A percentile compares a stretch with the other conserved stretches of the same genome.
Conservation (phyloP, 164 flowering plant genomes). For the Stephania japonica region DNA sequence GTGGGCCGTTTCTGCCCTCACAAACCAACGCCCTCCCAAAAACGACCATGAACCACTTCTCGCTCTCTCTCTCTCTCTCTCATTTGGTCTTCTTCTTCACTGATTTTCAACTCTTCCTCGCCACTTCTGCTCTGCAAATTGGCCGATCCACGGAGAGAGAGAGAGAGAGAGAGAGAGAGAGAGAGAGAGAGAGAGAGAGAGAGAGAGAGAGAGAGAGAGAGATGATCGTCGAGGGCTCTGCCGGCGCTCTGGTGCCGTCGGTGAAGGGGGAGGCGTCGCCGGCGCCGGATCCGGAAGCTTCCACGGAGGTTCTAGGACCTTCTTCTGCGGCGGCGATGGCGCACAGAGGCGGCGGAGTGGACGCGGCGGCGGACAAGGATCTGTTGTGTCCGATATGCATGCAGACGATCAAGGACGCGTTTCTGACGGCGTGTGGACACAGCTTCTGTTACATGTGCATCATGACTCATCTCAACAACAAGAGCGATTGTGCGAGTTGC, state of each 20-base stretch:
- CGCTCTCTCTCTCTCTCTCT: background rate
- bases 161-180: background rate
- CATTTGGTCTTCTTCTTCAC: background rate
- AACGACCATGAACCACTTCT: background rate
- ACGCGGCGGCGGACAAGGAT: slow-evolving; percentile 56
- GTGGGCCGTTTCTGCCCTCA: slow-evolving; percentile 18
- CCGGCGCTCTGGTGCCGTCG: slow-evolving; percentile 56
- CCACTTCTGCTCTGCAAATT: background rate
- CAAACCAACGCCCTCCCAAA: background rate
- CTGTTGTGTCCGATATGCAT: slow-evolving; percentile 88
- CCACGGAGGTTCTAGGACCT: slow-evolving; percentile 5
- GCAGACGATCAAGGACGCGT: slow-evolving; percentile 92
- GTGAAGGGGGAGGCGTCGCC: slow-evolving; percentile 37
- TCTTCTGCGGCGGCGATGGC: background rate
- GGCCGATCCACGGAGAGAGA: background rate
- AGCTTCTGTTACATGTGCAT: slow-evolving; percentile 98
- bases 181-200: background rate
- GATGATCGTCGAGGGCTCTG: slow-evolving; percentile 34
- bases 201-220: background rate
- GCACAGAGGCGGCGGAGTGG: slow-evolving; percentile 4
- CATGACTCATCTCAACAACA: slow-evolving; percentile 77
- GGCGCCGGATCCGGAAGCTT: background rate
- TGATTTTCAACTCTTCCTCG: background rate
- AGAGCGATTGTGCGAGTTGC: slow-evolving; percentile 94
- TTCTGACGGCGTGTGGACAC: slow-evolving; percentile 89